phyloP scores from a whole-genome alignment of 352 stramenopile species.

The Phytopythium delawarense region DNA sequence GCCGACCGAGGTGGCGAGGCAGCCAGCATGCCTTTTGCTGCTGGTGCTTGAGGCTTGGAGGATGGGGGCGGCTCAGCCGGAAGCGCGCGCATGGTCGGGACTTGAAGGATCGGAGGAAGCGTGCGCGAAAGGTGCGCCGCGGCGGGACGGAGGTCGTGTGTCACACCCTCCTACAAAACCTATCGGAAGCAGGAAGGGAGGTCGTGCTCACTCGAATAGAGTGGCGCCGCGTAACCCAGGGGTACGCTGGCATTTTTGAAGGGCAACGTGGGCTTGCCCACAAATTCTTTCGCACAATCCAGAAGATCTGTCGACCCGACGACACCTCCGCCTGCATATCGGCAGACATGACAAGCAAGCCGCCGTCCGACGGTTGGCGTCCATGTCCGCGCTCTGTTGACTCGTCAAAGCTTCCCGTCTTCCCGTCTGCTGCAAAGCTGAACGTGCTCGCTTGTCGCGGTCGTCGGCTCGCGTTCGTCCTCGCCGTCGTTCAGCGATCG shows the following conservation, averaged over 20 bases:
- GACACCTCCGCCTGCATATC: neutral
- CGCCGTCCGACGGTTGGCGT: neutral
- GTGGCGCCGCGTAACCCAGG: neutral
- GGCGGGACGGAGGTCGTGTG: constrained; percentile 3
- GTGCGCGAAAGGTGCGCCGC: constrained; percentile 5
- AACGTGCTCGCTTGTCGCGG: neutral
- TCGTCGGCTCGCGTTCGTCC: neutral
- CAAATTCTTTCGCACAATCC: neutral
- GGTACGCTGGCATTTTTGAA: neutral
- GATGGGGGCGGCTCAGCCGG: constrained; percentile 1
- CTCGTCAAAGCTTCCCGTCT: neutral
- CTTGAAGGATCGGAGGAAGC: constrained; percentile 10
- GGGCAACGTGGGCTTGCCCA: neutral
- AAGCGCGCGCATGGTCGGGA: neutral
- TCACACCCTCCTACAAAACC: neutral
- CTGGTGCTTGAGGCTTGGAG: neutral
- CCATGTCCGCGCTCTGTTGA: neutral
- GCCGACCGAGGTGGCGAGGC: too few relatives aligned
- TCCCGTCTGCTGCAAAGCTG: neutral
- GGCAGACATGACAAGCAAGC: neutral
- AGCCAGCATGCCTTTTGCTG: neutral
- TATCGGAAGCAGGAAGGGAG: neutral
- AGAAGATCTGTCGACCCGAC: constrained; percentile 1
- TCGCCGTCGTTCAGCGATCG: neutral
- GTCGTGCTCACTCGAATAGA: neutral